Conservation (phyloP, 441 rosid genomes). For the Populus hybrid region DNA sequence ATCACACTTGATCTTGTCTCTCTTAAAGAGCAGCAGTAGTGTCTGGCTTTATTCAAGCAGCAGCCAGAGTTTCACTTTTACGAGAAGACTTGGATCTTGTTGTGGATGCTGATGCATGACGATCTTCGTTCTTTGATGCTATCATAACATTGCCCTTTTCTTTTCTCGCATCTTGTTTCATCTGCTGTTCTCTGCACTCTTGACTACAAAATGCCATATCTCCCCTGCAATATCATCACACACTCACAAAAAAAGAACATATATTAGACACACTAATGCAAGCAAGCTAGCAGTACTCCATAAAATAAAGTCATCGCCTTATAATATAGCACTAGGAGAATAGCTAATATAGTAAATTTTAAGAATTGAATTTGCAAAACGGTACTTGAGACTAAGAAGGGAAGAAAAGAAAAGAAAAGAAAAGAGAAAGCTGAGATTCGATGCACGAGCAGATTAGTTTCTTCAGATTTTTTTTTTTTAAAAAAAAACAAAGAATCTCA, state of each 20-base stretch:
- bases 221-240: conserved; percentile 34
- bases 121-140: conserved; percentile 18
- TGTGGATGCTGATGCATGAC: conserved; percentile 16
- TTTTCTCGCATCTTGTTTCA: conserved; percentile 49
- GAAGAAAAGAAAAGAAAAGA: too few relatives aligned
- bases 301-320: background rate
- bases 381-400: too few relatives aligned
- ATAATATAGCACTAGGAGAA: too few relatives aligned
- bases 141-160: conserved; percentile 22
- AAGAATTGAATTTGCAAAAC: background rate
- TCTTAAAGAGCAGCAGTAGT: background rate
- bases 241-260: background rate
- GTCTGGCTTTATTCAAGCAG: conserved; percentile 18
- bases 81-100: conserved; percentile 11
- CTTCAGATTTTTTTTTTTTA: background rate
- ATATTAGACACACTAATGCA: too few relatives aligned
- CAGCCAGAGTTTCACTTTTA: conserved; percentile 27
- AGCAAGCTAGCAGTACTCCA: background rate
- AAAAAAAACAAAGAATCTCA: background rate
- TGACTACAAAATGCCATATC: conserved; percentile 65
- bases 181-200: conserved; percentile 61
- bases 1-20: background rate
- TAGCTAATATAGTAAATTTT: too few relatives aligned
- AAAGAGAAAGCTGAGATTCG: background rate
- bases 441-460: background rate